Evolutionary conservation across 257 asterid genomes (phyloP), one percentile per base, ranked within the genome.

Genomic region (Hygrophila difformis): DNA sequence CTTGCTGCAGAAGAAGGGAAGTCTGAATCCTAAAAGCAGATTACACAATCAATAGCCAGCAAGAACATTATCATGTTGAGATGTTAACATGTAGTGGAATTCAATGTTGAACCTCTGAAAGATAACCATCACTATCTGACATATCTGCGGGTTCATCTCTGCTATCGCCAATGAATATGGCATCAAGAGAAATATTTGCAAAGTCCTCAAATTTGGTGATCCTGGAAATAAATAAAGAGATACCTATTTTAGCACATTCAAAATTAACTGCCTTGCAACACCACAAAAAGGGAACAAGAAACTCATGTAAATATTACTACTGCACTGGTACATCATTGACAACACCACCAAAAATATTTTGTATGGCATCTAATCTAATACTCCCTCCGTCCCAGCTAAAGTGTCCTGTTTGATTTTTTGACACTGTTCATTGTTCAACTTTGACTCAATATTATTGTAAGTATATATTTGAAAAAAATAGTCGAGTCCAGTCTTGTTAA

Each of bases 91-190:
- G 33, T 18, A 33, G 39, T 2, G 24, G 51, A 50, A 55, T 59
- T 53, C 37, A 63, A 61, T 21, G 16, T 52, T 18, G 59, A 57
- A 91, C 99, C 97, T 91, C 99, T 11, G 94, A 80, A 53, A 91
- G 92, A 64, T 82, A 91, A 60, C 97, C 99, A 65, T 86, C 97
- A 70, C 94, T 86, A 47, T 91, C 99, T 46, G 89, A 82, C 56
- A 67, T 78, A 54, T 76, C 72, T 34, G 43, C 82, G 54, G 59
- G 57, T 58, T 43, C 79, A 24, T 74, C 74, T 19, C 39, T 48
- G 14, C 67, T 86, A 57, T 72, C 71, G 62, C 67, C 87, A 49
- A 40, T 39, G 60, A 91, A 86, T 48, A 65, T 59, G 8, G 66
- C 69, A 69, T 80, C 94, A 62, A 91, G 78, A 47, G 77, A 66